Evolutionary conservation across 352 stramenopile species (phyloP), one percentile per base, ranked within the genome.

Genomic region (Pythium chondricola): DNA sequence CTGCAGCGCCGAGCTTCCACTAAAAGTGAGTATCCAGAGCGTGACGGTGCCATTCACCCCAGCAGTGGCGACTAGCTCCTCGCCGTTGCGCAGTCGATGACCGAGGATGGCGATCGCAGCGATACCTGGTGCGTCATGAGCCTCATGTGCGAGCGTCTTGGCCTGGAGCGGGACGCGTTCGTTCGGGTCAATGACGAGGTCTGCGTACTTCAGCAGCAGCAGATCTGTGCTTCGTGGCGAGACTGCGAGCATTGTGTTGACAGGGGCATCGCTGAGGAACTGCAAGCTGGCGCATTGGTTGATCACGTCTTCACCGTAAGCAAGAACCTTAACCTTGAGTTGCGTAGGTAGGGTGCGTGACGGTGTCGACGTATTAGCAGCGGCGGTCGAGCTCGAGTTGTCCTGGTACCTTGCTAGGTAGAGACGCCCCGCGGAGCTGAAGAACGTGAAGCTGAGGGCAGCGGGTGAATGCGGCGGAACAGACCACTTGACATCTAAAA

Each of bases 401-500:
- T 63, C 60, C 31, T 64, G 45, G 40, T 78, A 79, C 6, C 71
- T 57, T 1, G 56, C 67, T 9, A 69, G 53, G 47, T 81, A 83
- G 29, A 89, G 79, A 4, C 65, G 36, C 0, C 77, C 77, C 2
- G 51, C 48, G 0, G 65, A 83, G 6, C 71, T 79, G 32, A 69
- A 78, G 43, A 73, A 83, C 17, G 72, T 85, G 29, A 83, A 64
- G 20, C 61, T 77, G 25, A 87, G 50, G 0, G 69, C 67, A n/a
- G 48, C 76, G 0, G 55, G 41, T 25, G 52, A 71, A 39, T 74
- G 65, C 2, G 58, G 46, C 1, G 67, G 58, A 1, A 61, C 46
- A 37, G 62, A 83, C 78, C 78, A 89, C 36, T 74, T 65, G 30
- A 79, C 75, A 43, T 87, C 78, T 5, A 87, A 55, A 2, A 83